phyloP scores from a whole-genome alignment of 495 filamentous ascomycete genomes.

The Podospora bellae-mahoneyi region DNA sequence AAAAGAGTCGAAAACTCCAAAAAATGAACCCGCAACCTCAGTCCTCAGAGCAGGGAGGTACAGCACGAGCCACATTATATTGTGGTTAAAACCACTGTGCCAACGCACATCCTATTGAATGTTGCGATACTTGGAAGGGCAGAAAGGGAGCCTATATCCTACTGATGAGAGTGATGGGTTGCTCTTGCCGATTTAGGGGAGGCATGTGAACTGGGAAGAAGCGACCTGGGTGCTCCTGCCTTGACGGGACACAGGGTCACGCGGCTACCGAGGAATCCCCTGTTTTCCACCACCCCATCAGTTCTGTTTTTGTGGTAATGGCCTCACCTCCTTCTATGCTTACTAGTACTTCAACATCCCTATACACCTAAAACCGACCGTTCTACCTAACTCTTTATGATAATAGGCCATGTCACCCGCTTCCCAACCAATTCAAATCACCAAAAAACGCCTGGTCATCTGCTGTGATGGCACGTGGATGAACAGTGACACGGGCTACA shows the following conservation, averaged over 20 bases:
- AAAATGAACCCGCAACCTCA: too few relatives aligned
- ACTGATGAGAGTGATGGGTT: neutral
- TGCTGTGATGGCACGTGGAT: constrained; percentile 53
- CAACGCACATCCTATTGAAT: too few relatives aligned
- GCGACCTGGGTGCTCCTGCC: neutral
- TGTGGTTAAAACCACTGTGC: too few relatives aligned
- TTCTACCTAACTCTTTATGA: neutral
- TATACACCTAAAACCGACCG: neutral
- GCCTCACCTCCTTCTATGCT: neutral
- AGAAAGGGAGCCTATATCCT: neutral
- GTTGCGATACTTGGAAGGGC: too few relatives aligned
- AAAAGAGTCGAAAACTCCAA: too few relatives aligned
- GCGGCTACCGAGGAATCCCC: neutral
- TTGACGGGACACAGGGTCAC: neutral
- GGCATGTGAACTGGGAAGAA: neutral
- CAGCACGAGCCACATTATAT: too few relatives aligned
- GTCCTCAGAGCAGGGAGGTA: too few relatives aligned
- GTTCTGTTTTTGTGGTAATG: neutral
- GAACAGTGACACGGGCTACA: constrained; percentile 40
- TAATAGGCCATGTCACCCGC: neutral
- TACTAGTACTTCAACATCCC: neutral
- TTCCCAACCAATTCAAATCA: constrained; percentile 2
- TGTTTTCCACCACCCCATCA: neutral
- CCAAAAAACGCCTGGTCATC: constrained; percentile 41
- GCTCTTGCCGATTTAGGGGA: too few relatives aligned